These are phyloP conservation scores for Baorangia bicolor DNA, from an alignment of 768 basidiomycete genomes.

Conservation along the genomic window DNA sequence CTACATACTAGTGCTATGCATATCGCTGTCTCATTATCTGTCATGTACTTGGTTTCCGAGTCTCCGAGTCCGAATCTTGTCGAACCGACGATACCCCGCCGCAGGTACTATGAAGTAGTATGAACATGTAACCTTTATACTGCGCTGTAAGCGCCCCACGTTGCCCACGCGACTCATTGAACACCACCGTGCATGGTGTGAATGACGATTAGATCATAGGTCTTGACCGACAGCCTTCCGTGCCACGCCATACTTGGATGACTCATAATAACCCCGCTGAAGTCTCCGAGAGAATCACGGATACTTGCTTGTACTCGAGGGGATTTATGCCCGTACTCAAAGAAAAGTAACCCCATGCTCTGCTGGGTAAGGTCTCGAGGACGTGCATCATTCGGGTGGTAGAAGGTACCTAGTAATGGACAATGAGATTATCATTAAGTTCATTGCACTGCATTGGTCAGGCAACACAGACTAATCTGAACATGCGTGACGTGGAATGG, in stretches of 20 bases:
- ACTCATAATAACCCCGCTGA: constrained; percentile 49
- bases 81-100: too few species aligned
- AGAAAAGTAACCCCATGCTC: constrained; percentile 52
- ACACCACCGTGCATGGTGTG: too few species aligned
- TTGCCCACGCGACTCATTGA: too few species aligned
- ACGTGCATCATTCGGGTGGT: constrained; percentile 20
- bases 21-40: too few species aligned
- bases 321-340: constrained; percentile 69
- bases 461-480: constrained; percentile 58
- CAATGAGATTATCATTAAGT: not conserved
- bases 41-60: too few species aligned
- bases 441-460: not conserved
- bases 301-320: constrained; percentile 66
- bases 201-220: not conserved
- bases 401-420: constrained; percentile 25
- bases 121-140: too few species aligned
- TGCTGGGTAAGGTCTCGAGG: constrained; percentile 41
- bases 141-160: too few species aligned
- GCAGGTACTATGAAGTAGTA: too few species aligned
- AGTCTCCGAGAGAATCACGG: constrained; percentile 65
- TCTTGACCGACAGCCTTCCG: constrained; percentile 51
- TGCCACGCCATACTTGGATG: constrained; percentile 83
- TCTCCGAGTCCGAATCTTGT: too few species aligned
- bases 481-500: constrained; percentile 56
- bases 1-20: too few species aligned